These are phyloP conservation scores for Aspergillus baeticus DNA, from an alignment of 495 filamentous ascomycete species.

Conservation along the genomic window DNA sequence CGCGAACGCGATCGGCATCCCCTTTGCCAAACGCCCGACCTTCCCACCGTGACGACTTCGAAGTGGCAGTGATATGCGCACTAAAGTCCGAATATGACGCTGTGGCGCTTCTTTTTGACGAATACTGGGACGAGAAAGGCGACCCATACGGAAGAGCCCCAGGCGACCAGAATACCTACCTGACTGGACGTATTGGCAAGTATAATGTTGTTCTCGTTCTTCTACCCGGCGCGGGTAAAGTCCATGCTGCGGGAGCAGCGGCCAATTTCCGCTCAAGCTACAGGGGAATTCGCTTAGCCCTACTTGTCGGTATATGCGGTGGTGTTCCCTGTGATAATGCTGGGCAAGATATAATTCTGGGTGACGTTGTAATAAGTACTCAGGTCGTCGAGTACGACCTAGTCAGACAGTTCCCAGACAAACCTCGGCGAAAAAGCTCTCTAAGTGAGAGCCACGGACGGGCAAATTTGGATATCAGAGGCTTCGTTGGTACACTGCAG, in stretches of 20 bases:
- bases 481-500: background rate
- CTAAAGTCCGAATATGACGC: background rate
- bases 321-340: background rate
- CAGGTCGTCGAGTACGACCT: background rate
- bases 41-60: too few species aligned
- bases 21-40: too few species aligned
- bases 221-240: constrained; percentile 24
- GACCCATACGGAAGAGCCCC: background rate
- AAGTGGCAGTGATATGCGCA: background rate
- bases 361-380: background rate
- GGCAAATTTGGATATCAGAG: background rate
- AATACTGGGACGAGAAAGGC: background rate
- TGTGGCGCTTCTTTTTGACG: background rate
- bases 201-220: constrained; percentile 29
- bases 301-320: constrained; percentile 7
- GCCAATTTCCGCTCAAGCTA: constrained; percentile 11
- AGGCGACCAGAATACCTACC: constrained; percentile 22
- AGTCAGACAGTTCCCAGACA: background rate
- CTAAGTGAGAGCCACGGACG: background rate
- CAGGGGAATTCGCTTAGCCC: constrained; percentile 5
- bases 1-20: too few species aligned
- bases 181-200: constrained; percentile 17
- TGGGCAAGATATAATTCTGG: background rate
- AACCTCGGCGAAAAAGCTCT: background rate
- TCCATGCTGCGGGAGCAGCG: constrained; percentile 13